phyloP scores from a whole-genome alignment of 257 asterid species.

The Forsythia suspensa region DNA sequence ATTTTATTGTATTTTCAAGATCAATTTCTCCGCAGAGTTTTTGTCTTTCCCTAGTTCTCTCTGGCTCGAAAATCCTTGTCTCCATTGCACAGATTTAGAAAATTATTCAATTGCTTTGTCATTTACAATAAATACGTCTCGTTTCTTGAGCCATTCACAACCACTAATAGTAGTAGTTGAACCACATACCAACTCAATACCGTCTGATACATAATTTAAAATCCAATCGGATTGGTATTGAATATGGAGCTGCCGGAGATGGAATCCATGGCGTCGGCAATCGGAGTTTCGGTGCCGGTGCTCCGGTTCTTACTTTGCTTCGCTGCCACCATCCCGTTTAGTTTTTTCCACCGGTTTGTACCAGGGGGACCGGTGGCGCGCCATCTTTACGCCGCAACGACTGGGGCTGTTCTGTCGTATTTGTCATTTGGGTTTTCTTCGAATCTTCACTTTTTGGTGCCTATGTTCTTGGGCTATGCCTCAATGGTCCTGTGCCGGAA shows the following conservation, averaged over 20 bases:
- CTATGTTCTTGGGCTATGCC: constrained; percentile 80
- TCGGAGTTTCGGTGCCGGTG: constrained; percentile 92
- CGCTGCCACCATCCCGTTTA: constrained; percentile 83
- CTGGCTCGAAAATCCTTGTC: not conserved
- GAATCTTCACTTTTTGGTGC: constrained; percentile 85
- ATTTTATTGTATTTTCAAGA: not conserved
- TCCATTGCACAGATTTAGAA: not conserved
- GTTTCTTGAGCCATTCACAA: not conserved
- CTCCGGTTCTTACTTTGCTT: constrained; percentile 83
- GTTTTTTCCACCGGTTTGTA: constrained; percentile 78
- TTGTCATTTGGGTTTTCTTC: constrained; percentile 87
- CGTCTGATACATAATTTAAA: not conserved
- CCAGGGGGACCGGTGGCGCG: constrained; percentile 74
- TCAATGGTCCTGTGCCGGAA: constrained; percentile 71
- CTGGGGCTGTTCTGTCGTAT: constrained; percentile 78
- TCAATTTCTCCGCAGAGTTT: not conserved
- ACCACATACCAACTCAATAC: not conserved
- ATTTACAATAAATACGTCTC: constrained; percentile 15
- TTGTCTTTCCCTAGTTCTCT: constrained; percentile 1
- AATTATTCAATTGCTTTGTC: not conserved
- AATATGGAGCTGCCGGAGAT: constrained; percentile 80
- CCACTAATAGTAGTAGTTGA: not conserved
- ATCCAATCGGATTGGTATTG: constrained; percentile 12
- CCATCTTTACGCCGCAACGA: constrained; percentile 76
- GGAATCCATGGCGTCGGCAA: constrained; percentile 78